phyloP scores from a whole-genome alignment of 2,329 filamentous ascomycete species.

The Raffaelea arxii region DNA sequence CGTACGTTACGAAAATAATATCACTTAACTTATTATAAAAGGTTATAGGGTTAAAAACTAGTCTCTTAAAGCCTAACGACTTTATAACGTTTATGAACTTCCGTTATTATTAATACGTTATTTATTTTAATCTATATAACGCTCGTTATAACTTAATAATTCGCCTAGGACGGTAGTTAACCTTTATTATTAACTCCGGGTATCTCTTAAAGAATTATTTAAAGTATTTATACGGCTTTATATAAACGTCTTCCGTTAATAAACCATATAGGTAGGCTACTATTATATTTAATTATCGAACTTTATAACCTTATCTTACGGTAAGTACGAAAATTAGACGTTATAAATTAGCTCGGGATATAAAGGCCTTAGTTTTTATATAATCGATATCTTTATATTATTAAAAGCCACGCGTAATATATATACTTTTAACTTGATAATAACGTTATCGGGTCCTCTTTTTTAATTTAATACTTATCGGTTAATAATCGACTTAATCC shows the following conservation, averaged over 20 bases:
- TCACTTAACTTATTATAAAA: neutral
- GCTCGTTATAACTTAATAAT: neutral
- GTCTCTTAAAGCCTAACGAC: neutral
- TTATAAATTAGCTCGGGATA: too few relatives aligned
- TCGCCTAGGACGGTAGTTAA: neutral
- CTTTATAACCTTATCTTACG: neutral
- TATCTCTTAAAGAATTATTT: neutral
- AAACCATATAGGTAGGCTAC: neutral
- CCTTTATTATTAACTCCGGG: neutral
- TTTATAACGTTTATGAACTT: neutral
- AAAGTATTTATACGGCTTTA: neutral
- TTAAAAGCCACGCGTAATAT: neutral
- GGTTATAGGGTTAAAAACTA: neutral
- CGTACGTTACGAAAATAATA: too few relatives aligned
- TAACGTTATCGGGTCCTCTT: neutral
- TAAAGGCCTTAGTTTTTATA: neutral
- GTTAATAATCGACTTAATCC: neutral
- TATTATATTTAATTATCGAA: neutral
- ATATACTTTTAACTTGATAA: neutral
- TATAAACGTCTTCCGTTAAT: neutral
- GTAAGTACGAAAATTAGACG: neutral
- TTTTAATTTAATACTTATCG: neutral
- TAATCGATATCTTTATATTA: neutral
- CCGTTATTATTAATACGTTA: neutral
- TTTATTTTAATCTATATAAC: neutral